Evolutionary conservation across 2,329 filamentous ascomycete species (phyloP), one percentile per base, ranked within the genome.

Genomic region (Talaromyces marneffei): DNA sequence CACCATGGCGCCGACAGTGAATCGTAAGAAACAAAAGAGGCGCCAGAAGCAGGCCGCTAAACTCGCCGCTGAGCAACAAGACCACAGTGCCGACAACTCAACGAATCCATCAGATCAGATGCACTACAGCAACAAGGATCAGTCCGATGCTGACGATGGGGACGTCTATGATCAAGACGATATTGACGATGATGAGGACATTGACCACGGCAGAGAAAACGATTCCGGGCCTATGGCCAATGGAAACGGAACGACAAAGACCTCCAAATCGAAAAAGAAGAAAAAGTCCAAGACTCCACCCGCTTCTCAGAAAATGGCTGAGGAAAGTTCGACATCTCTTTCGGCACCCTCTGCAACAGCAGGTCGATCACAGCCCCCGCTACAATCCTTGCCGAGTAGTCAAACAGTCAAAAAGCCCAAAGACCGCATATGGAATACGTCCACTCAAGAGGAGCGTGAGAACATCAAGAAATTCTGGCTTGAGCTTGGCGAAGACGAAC

Each of bases 401-500:
- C 35, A 52, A 25, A 31, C 31, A 10, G 27, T n/a, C 14, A 78
- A 78, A 64, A 73, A 80, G 67, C 84, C 85, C 57, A 88, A 88
- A 71, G 90, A 94, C 71, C 92, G 91, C 75, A 96, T 99, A 76
- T 99, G 94, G 94, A 97, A 97, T 72, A 97, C 92, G 2, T 94
- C 90, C 62, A 94, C 91, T 9, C 86, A 91, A 67, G 92, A 97
- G 75, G 94, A 99, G 78, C 89, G 94, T 37, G 92, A 97, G 78
- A 89, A 94, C 57, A 99, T 99, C 73, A 96, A 97, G 77, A 90
- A 96, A 68, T 99, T 97, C 77, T 99, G 94, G 94, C 84, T 99
- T 58, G 92, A 92, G 16, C 78, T 99, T 46, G 91, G 91, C 67
- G 94, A 99, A 75, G 91, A 96, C 39, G 92, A 97, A 74, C 90